A percentile compares a stretch with the other conserved stretches of the same genome.
phyloP scores from a whole-genome alignment of 2,329 filamentous ascomycete species.

The Colletotrichum noveboracense region DNA sequence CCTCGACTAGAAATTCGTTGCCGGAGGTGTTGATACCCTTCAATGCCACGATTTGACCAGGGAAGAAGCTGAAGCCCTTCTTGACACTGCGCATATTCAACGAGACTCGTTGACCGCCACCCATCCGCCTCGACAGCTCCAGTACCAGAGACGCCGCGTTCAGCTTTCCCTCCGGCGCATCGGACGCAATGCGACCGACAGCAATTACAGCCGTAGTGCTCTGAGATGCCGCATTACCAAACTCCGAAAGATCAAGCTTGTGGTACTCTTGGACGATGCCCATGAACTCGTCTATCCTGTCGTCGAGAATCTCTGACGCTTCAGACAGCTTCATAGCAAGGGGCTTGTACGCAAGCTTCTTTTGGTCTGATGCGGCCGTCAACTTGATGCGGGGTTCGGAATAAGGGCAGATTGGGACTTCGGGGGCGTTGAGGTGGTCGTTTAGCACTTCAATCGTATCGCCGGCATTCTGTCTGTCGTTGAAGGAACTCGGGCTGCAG shows the following conservation, averaged over 20 bases:
- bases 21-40: slow-evolving; percentile 88
- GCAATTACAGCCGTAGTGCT: slow-evolving; percentile 87
- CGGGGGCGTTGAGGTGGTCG: slow-evolving; percentile 68
- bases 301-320: slow-evolving; percentile 90
- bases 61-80: slow-evolving; percentile 81
- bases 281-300: slow-evolving; percentile 90
- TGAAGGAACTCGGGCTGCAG: slow-evolving; percentile 67
- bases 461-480: slow-evolving; percentile 78
- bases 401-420: slow-evolving; percentile 74
- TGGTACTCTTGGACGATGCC: slow-evolving; percentile 76
- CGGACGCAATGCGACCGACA: slow-evolving; percentile 89
- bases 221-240: slow-evolving; percentile 86
- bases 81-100: slow-evolving; percentile 71
- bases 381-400: slow-evolving; percentile 81
- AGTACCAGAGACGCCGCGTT: slow-evolving; percentile 86
- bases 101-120: slow-evolving; percentile 81
- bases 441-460: slow-evolving; percentile 87
- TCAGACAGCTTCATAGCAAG: slow-evolving; percentile 95
- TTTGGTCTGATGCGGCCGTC: slow-evolving; percentile 84
- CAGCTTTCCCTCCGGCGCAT: slow-evolving; percentile 83
- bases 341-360: slow-evolving; percentile 90
- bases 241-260: slow-evolving; percentile 76
- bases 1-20: slow-evolving; percentile 78
- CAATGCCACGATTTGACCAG: slow-evolving; percentile 90
- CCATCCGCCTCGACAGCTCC: slow-evolving; percentile 84